Conservation (phyloP, 495 filamentous ascomycete genomes). For the Pseudotulostoma volvatum region DNA sequence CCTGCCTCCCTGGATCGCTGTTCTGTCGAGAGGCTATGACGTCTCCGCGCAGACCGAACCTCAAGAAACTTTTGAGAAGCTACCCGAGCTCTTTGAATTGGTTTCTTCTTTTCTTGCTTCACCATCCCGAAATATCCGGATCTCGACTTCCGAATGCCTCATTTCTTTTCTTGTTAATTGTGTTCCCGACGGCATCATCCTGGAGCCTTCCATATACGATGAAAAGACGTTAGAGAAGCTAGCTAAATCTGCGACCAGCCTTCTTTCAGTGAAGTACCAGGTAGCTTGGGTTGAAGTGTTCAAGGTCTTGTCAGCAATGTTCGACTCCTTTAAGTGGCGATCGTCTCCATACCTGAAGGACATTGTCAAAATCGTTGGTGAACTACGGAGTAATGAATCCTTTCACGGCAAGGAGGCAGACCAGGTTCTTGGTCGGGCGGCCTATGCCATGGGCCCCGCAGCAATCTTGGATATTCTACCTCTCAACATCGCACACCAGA, state of each 20-base stretch:
- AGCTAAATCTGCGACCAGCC: conserved; percentile 44
- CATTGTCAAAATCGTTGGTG: conserved; percentile 62
- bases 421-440: conserved; percentile 67
- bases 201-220: conserved; percentile 78
- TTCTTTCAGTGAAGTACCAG: conserved; percentile 82
- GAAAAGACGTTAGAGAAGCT: conserved; percentile 70
- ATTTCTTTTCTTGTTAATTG: conserved; percentile 84
- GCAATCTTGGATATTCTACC: conserved; percentile 65
- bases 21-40: conserved; percentile 84
- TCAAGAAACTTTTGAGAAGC: conserved; percentile 73
- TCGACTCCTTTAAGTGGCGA: conserved; percentile 73
- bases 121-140: conserved; percentile 74
- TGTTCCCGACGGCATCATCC: conserved; percentile 57
- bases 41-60: conserved; percentile 74
- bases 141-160: conserved; percentile 87
- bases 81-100: conserved; percentile 64
- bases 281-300: conserved; percentile 92
- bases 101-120: conserved; percentile 69
- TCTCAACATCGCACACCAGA: conserved; percentile 64
- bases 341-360: conserved; percentile 57
- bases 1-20: conserved; percentile 89
- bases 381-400: conserved; percentile 72
- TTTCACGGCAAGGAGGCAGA: conserved; percentile 91
- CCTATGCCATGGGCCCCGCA: conserved; percentile 76
- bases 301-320: conserved; percentile 71